A percentile compares a stretch with the other conserved stretches of the same genome.
These are phyloP conservation scores for Notholithocarpus densiflorus DNA, from an alignment of 306 rosid genomes.

Conservation along the genomic window DNA sequence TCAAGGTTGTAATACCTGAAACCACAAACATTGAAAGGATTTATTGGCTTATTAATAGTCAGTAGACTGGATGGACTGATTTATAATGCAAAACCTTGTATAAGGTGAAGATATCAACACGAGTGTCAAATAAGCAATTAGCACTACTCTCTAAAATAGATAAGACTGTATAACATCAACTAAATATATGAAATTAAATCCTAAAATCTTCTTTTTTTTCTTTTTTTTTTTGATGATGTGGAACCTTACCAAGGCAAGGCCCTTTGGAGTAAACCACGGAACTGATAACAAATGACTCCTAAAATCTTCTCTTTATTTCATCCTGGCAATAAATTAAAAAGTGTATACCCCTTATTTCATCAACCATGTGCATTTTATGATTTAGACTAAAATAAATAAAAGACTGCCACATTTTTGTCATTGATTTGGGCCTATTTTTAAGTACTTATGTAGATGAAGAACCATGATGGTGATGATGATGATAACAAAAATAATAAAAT, in stretches of 20 bases:
- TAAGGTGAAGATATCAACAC: neutral
- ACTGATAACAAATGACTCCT: neutral
- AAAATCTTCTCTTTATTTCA: neutral
- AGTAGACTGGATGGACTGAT: neutral
- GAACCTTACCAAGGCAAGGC: too few species aligned
- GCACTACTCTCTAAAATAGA: too few species aligned
- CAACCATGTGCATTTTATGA: too few species aligned
- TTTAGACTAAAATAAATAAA: neutral
- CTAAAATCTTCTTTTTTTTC: neutral
- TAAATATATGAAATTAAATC: neutral
- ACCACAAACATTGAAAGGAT: slow-evolving; percentile 14
- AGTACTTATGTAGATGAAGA: neutral
- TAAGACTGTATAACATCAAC: neutral
- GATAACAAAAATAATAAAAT: neutral
- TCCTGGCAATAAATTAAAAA: neutral
- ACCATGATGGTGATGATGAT: neutral
- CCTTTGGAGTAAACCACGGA: too few species aligned
- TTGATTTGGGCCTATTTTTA: neutral
- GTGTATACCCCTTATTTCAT: neutral
- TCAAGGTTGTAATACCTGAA: slow-evolving; percentile 91
- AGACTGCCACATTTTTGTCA: neutral
- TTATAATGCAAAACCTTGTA: slow-evolving; percentile 8
- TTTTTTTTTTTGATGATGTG: too few species aligned
- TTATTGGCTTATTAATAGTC: slow-evolving; percentile 11
- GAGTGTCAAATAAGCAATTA: neutral